A percentile compares a stretch with the other conserved stretches of the same genome.
These are phyloP conservation scores for Hagleromyces aurorensis DNA, from an alignment of 805 yeast genomes.

Conservation along the genomic window DNA sequence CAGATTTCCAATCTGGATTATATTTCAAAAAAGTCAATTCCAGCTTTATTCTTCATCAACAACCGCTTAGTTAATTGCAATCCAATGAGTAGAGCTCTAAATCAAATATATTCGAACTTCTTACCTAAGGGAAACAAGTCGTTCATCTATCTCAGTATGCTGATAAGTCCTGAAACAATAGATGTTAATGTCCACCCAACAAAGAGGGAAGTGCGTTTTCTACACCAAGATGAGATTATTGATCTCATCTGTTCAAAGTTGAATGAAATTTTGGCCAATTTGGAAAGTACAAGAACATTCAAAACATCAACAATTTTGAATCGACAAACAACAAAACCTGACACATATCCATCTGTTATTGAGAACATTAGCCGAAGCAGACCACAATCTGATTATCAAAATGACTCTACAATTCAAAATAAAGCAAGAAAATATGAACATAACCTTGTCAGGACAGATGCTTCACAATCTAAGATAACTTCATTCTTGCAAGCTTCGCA, in stretches of 20 bases:
- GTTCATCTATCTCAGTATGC: slow-evolving; percentile 68
- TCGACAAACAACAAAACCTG: slow-evolving; percentile 25
- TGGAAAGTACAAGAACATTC: slow-evolving; percentile 64
- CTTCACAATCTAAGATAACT: slow-evolving; percentile 27
- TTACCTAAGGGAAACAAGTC: slow-evolving; percentile 74
- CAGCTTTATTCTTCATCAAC: slow-evolving; percentile 79
- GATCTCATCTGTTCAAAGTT: slow-evolving; percentile 46
- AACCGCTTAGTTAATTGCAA: slow-evolving; percentile 77
- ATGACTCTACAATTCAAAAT: slow-evolving; percentile 9
- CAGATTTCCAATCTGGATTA: slow-evolving; percentile 66
- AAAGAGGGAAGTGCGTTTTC: slow-evolving; percentile 80
- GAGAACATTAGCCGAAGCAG: slow-evolving; percentile 2
- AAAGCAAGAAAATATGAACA: slow-evolving; percentile 28
- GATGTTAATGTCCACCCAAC: slow-evolving; percentile 98
- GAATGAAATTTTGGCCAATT: slow-evolving; percentile 41
- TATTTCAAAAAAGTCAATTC: slow-evolving; percentile 50
- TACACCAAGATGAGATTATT: slow-evolving; percentile 79
- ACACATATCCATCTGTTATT: slow-evolving; percentile 1
- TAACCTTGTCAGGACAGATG: slow-evolving; percentile 30
- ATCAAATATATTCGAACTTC: slow-evolving; percentile 51
- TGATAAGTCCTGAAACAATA: slow-evolving; percentile 56
- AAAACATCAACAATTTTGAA: slow-evolving; percentile 52
- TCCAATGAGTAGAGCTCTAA: slow-evolving; percentile 62
- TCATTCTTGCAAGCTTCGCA: slow-evolving; percentile 14
- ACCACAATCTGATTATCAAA: slow-evolving; percentile 3